Conservation (phyloP, 129 eudicot species). For the Erigeron canadensis region DNA sequence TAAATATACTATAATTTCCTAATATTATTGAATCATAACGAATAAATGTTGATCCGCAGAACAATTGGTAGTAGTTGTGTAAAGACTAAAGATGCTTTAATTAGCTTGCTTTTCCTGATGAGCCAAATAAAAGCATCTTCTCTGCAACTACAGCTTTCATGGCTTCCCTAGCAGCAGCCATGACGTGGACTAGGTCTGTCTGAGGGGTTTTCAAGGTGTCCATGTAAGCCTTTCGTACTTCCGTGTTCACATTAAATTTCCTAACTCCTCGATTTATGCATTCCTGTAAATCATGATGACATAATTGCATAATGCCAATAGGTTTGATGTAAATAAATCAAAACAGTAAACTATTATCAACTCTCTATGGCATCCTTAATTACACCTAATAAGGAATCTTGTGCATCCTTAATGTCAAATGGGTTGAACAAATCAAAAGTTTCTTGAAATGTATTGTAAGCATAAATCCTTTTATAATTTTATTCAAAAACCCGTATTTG, state of each 20-base stretch:
- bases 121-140: conserved; percentile 91
- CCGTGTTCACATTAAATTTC: conserved; percentile 96
- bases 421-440: too few relatives aligned
- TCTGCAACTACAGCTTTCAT: conserved; percentile 86
- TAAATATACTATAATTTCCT: background rate
- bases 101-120: conserved; percentile 76
- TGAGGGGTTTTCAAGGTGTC: conserved; percentile 53
- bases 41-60: background rate
- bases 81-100: background rate
- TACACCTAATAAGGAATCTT: too few relatives aligned
- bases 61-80: background rate
- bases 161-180: conserved; percentile 88
- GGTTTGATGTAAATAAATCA: background rate
- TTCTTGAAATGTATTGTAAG: too few relatives aligned
- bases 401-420: too few relatives aligned
- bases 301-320: background rate
- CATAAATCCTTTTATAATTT: too few relatives aligned
- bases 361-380: too few relatives aligned
- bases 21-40: background rate
- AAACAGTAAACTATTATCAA: too few relatives aligned
- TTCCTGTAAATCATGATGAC: conserved; percentile 43
- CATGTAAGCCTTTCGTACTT: conserved; percentile 96
- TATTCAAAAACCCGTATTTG: too few relatives aligned
- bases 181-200: conserved; percentile 79
- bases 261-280: conserved; percentile 83